Percentiles rank a stretch among this genome's conserved stretches.
These are phyloP conservation scores for Pyropia haitanensis DNA, from an alignment of 23 red algal species.

Conservation along the genomic window DNA sequence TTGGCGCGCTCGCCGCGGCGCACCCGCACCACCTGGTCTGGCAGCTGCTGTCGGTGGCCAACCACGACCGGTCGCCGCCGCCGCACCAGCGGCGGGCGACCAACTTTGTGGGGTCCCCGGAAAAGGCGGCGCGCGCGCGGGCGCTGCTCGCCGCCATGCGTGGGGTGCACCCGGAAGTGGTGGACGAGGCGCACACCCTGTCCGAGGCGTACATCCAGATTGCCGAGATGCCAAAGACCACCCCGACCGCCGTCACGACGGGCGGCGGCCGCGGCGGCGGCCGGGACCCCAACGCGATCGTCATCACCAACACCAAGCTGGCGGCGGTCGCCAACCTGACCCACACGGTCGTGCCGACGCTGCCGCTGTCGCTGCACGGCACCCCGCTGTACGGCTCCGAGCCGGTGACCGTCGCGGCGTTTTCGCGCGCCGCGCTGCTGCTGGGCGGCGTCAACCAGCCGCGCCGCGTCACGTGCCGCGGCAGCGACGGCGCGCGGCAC, in stretches of 20 bases:
- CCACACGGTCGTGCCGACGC: constrained; percentile 49
- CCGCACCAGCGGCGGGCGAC: constrained; percentile 22
- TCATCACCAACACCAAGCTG: constrained; percentile 6
- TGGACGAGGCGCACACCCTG: constrained; percentile 28
- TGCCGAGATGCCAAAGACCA: constrained; percentile 27
- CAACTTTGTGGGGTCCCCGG: constrained; percentile 35
- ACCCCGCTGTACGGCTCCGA: background rate
- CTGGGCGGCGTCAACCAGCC: constrained; percentile 47
- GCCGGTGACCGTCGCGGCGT: constrained; percentile 24
- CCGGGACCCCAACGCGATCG: constrained; percentile 4
- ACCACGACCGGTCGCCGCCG: constrained; percentile 24
- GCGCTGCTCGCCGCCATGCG: constrained; percentile 17
- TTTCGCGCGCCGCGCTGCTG: constrained; percentile 24
- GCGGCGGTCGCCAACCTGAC: constrained; percentile 4
- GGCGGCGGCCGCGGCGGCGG: background rate
- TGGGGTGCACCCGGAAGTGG: constrained; percentile 2
- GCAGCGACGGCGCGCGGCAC: constrained; percentile 72
- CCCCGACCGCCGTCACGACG: background rate
- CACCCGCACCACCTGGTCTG: constrained; percentile 59
- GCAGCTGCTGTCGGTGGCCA: constrained; percentile 55
- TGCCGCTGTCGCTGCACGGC: constrained; percentile 36
- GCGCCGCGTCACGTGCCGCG: constrained; percentile 26
- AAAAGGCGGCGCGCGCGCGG: constrained; percentile 38
- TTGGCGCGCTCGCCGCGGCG: constrained; percentile 13
- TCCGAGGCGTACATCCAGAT: constrained; percentile 34